These are phyloP conservation scores for Chlamydomonas asymmetrica DNA, from an alignment of 139 green algal species.

Conservation along the genomic window DNA sequence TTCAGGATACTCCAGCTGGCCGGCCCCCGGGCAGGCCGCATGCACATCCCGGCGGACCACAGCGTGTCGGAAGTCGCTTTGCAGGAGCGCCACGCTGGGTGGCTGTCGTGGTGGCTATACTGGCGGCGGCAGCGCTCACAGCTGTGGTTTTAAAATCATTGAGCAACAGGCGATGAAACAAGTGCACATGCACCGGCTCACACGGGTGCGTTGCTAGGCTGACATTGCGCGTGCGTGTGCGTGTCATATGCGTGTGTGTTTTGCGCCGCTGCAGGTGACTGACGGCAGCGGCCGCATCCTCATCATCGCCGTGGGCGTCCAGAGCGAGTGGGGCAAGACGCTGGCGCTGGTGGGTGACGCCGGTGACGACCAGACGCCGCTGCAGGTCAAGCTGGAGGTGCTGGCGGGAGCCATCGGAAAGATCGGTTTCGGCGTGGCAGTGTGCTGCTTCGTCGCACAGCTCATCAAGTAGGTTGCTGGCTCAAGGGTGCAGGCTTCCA, in stretches of 20 bases:
- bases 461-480: slow-evolving; percentile 70
- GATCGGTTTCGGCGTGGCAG: slow-evolving; percentile 84
- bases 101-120: no score
- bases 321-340: slow-evolving; percentile 89
- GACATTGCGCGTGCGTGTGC: no score
- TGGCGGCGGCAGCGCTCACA: no score
- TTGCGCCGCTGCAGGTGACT: slow-evolving; percentile 61
- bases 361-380: slow-evolving; percentile 79
- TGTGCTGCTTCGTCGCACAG: slow-evolving; percentile 90
- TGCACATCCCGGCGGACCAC: no score
- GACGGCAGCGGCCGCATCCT: slow-evolving; percentile 81
- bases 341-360: slow-evolving; percentile 86
- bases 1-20: neutral
- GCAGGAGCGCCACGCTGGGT: no score
- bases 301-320: slow-evolving; percentile 73
- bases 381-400: slow-evolving; percentile 90
- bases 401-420: slow-evolving; percentile 92
- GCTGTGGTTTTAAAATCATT: no score
- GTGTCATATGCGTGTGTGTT: neutral
- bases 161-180: no score
- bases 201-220: no score
- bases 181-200: no score
- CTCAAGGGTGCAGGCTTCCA: neutral
- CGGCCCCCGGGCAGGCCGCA: no score
- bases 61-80: no score